Evolutionary conservation across 2,329 filamentous ascomycete species (phyloP).

Genomic region (Ascochyta fabae): DNA sequence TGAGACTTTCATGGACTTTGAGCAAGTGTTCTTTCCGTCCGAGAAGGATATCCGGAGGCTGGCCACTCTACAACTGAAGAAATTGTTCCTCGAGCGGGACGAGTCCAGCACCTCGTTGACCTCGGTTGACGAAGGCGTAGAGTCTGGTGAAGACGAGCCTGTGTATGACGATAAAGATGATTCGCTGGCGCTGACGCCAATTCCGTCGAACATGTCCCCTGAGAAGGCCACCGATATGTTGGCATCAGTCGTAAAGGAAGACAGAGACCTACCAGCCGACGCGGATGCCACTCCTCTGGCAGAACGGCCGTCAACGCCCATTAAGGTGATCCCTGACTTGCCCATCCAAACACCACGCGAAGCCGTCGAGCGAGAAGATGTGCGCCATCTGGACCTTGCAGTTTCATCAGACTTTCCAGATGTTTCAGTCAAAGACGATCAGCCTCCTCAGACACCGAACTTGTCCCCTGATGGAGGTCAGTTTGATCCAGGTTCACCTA

Average conservation of each 20-base stretch:
- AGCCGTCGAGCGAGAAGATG: slow-evolving; percentile 58
- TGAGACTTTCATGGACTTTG: slow-evolving; percentile 85
- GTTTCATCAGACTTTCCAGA: slow-evolving; percentile 52
- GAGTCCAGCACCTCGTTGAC: slow-evolving; percentile 78
- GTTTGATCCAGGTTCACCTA: slow-evolving; percentile 37
- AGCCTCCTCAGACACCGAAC: slow-evolving; percentile 37
- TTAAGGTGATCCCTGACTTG: slow-evolving; percentile 22
- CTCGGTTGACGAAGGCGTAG: slow-evolving; percentile 70
- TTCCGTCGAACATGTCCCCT: slow-evolving; percentile 56
- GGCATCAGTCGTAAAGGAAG: slow-evolving; percentile 69
- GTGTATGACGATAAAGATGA: slow-evolving; percentile 41
- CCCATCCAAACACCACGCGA: slow-evolving; percentile 42
- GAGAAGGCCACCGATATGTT: slow-evolving; percentile 70
- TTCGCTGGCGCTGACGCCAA: slow-evolving; percentile 37
- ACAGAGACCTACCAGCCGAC: slow-evolving; percentile 26
- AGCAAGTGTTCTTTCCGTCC: slow-evolving; percentile 87
- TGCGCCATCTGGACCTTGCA: slow-evolving; percentile 68
- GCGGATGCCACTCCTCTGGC: slow-evolving; percentile 7
- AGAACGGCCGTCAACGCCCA: slow-evolving; percentile 18
- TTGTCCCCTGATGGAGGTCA: slow-evolving; percentile 25
- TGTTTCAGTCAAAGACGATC: slow-evolving; percentile 27
- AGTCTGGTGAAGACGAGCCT: slow-evolving; percentile 48
- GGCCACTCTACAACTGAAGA: slow-evolving; percentile 89
- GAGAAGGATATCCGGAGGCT: slow-evolving; percentile 95
- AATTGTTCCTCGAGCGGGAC: slow-evolving; percentile 87